Conservation (phyloP, 148 eudicot genomes). For the Amaranthus hypochondriacus region DNA sequence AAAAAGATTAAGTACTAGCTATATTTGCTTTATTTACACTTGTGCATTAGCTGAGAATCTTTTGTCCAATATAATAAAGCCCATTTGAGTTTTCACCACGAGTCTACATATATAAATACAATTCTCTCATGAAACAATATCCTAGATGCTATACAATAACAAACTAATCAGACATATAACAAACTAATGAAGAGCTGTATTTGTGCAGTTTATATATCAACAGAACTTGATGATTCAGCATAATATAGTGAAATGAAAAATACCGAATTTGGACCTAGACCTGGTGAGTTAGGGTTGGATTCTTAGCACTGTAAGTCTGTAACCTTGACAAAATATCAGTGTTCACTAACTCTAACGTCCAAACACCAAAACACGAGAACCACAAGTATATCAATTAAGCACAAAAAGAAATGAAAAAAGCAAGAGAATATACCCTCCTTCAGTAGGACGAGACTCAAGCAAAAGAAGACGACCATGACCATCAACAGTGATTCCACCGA, state of each 20-base stretch:
- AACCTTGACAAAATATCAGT: neutral
- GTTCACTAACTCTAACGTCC: neutral
- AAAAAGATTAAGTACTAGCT: too few species aligned
- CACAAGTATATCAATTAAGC: neutral
- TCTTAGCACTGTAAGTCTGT: neutral
- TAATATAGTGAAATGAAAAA: neutral
- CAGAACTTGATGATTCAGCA: neutral
- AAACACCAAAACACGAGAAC: neutral
- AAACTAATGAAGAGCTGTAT: too few species aligned
- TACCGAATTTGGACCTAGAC: neutral
- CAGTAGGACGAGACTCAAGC: constrained; percentile 81
- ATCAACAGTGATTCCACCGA: constrained; percentile 70
- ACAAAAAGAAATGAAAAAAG: neutral
- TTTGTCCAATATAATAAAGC: too few species aligned
- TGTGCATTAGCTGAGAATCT: too few species aligned
- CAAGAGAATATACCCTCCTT: constrained; percentile 55
- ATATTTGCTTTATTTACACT: too few species aligned
- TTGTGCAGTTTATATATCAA: too few species aligned
- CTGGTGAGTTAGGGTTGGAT: neutral
- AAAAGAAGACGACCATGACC: constrained; percentile 61
- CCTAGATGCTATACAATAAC: too few species aligned
- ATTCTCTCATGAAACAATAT: too few species aligned
- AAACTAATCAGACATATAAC: too few species aligned
- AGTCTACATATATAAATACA: too few species aligned
- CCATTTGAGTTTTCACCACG: too few species aligned